phyloP scores from a whole-genome alignment of 345 rosid species.

The Noccaea caerulescens region DNA sequence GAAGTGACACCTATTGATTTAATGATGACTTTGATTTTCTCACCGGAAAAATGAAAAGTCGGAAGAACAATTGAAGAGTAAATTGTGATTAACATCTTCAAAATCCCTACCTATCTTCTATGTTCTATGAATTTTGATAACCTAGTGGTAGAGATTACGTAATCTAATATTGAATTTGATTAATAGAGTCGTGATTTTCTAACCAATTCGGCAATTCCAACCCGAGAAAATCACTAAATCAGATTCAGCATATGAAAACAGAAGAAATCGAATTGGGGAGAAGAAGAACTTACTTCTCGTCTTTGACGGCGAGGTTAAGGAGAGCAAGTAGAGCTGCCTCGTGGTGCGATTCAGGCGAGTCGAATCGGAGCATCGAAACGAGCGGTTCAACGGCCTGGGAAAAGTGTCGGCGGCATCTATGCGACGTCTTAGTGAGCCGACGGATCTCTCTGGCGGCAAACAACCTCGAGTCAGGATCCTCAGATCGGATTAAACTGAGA shows the following conservation, averaged over 20 bases:
- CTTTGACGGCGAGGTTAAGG: conserved; percentile 96
- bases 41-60: conserved; percentile 6
- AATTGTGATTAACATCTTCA: background rate
- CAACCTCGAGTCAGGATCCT: conserved; percentile 60
- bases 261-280: conserved; percentile 15
- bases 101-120: background rate
- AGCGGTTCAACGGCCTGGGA: conserved; percentile 71
- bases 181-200: background rate
- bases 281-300: conserved; percentile 67
- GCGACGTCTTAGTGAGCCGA: conserved; percentile 87
- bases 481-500: conserved; percentile 56
- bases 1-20: background rate
- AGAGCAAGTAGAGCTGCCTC: conserved; percentile 91
- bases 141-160: background rate
- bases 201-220: background rate
- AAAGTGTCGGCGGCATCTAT: conserved; percentile 81
- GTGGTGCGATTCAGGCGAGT: conserved; percentile 53
- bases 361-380: conserved; percentile 72
- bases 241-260: conserved; percentile 16
- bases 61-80: background rate
- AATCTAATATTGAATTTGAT: conserved; percentile 1
- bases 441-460: conserved; percentile 90
- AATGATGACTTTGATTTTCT: conserved; percentile 10
- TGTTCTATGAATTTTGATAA: conserved; percentile 1
- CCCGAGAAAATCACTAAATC: conserved; percentile 12